A percentile compares a stretch with the other conserved stretches of the same genome.
Evolutionary conservation across 768 basidiomycete species (phyloP).

Genomic region (Leccinum incarnatum): DNA sequence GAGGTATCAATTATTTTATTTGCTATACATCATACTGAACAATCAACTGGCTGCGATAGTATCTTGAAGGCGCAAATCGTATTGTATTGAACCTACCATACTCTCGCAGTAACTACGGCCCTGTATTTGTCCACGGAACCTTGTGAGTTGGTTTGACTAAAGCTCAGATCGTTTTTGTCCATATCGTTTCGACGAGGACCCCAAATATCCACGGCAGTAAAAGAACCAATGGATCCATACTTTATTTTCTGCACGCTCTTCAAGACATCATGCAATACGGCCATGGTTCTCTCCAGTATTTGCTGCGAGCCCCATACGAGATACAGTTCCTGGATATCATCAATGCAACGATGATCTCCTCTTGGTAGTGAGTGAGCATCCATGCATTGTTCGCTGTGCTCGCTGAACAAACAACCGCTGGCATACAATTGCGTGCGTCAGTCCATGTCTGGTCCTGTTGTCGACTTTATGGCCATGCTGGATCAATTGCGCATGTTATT

Average conservation of each 20-base stretch:
- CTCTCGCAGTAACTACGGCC: conserved; percentile 16
- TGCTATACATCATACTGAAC: background rate
- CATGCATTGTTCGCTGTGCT: background rate
- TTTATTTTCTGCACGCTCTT: conserved; percentile 37
- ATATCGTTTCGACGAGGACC: conserved; percentile 44
- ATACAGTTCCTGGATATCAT: background rate
- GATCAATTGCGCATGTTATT: no score
- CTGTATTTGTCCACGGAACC: conserved; percentile 15
- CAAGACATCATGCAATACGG: conserved; percentile 45
- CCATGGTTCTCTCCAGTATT: conserved; percentile 39
- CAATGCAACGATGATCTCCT: background rate
- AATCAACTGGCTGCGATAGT: conserved; percentile 8
- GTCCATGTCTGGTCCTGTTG: conserved; percentile 39
- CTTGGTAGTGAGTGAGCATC: conserved; percentile 42
- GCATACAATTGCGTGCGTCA: conserved; percentile 17
- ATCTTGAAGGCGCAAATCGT: conserved; percentile 16
- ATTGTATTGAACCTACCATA: conserved; percentile 1
- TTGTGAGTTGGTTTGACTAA: conserved; percentile 12
- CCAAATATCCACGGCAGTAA: conserved; percentile 42
- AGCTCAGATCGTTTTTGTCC: background rate
- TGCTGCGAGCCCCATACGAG: conserved; percentile 27
- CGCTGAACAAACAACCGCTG: background rate
- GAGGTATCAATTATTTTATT: conserved; percentile 35
- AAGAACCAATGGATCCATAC: conserved; percentile 54
- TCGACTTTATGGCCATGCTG: conserved; percentile 31